Evolutionary conservation across 805 yeast species (phyloP).

Genomic region (Metschnikowia similis): DNA sequence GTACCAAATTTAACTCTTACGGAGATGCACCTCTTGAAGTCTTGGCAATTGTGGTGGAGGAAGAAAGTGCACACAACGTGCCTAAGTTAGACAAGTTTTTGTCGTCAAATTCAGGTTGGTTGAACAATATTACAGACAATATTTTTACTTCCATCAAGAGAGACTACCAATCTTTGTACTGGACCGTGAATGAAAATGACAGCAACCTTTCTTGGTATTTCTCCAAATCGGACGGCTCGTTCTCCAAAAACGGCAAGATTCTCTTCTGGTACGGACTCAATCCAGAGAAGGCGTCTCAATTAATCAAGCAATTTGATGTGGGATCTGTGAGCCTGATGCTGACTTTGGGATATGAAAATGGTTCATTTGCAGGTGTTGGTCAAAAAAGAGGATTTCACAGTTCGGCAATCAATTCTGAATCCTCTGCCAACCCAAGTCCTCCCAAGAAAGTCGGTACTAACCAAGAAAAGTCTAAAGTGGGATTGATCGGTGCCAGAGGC

Average conservation of each 20-base stretch:
- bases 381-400: conserved; percentile 47
- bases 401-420: conserved; percentile 2
- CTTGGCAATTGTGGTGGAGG: conserved; percentile 71
- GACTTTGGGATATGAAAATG: conserved; percentile 38
- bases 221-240: conserved; percentile 90
- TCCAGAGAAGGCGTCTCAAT: conserved; percentile 54
- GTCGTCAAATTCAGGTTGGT: conserved; percentile 90
- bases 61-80: conserved; percentile 34
- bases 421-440: conserved; percentile 55
- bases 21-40: conserved; percentile 97
- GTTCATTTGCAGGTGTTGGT: conserved; percentile 44
- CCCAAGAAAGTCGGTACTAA: conserved; percentile 65
- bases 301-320: conserved; percentile 52
- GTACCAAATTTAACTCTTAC: conserved; percentile 62
- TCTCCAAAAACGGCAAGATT: conserved; percentile 80
- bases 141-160: conserved; percentile 77
- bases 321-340: conserved; percentile 32
- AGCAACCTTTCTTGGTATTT: conserved; percentile 90
- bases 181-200: conserved; percentile 90
- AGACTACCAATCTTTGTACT: conserved; percentile 70
- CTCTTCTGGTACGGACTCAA: conserved; percentile 93
- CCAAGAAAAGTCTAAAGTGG: conserved; percentile 65
- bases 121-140: conserved; percentile 94
- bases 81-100: conserved; percentile 81
- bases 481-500: conserved; percentile 97